These are phyloP conservation scores for Vaccinium darrowii DNA, from an alignment of 148 eudicot genomes.

Conservation along the genomic window DNA sequence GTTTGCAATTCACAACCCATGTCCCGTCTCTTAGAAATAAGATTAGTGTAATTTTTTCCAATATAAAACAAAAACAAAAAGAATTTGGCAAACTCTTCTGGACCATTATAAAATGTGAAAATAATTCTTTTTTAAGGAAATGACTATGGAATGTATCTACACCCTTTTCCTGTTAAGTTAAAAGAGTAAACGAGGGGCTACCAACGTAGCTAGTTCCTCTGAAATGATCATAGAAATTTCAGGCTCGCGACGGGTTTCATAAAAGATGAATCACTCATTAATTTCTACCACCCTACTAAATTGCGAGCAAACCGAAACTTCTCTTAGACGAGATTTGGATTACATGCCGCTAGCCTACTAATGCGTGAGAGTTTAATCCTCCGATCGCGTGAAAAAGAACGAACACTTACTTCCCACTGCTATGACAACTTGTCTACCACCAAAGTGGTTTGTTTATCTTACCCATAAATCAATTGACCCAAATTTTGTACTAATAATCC, in stretches of 20 bases:
- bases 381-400: not conserved
- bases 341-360: not conserved
- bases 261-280: not conserved
- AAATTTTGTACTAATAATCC: not conserved
- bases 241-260: not conserved
- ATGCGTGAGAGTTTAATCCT: too few relatives aligned
- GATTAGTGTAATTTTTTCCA: too few relatives aligned
- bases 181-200: not conserved
- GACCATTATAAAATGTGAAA: not conserved
- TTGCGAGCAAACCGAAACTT: not conserved
- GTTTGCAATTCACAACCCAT: too few relatives aligned
- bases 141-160: not conserved
- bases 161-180: too few relatives aligned
- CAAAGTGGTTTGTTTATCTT: not conserved
- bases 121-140: not conserved
- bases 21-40: too few relatives aligned
- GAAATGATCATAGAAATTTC: not conserved
- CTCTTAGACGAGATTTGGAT: too few relatives aligned
- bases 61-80: too few relatives aligned
- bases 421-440: not conserved
- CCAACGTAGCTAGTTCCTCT: not conserved
- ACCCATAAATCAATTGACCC: not conserved
- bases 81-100: not conserved
- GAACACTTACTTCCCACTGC: too few relatives aligned
- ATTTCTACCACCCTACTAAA: not conserved